Evolutionary conservation across 495 filamentous ascomycete species (phyloP).

Genomic region (Delitschia confertaspora): DNA sequence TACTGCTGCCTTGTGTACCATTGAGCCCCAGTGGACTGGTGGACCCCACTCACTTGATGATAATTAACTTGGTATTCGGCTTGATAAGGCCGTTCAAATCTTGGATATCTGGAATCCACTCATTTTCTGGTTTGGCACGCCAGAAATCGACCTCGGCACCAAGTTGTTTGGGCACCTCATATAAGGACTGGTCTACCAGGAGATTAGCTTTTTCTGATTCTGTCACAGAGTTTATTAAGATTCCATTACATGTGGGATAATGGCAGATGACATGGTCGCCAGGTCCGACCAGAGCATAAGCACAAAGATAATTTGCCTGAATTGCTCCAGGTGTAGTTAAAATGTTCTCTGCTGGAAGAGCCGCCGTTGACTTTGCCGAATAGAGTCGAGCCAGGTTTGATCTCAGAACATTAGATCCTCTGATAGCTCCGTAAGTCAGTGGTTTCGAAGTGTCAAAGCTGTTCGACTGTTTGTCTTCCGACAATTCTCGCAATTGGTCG

Average conservation of each 20-base stretch:
- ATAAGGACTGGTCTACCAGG: slow-evolving; percentile 62
- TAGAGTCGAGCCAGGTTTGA: slow-evolving; percentile 59
- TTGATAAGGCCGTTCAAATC: slow-evolving; percentile 61
- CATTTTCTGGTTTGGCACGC: slow-evolving; percentile 57
- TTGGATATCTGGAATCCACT: slow-evolving; percentile 57
- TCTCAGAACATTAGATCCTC: slow-evolving; percentile 56
- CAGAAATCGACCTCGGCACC: slow-evolving; percentile 77
- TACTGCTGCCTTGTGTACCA: neutral
- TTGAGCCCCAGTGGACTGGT: neutral
- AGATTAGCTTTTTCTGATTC: neutral
- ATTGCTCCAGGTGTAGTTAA: slow-evolving; percentile 77
- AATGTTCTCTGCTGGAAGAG: slow-evolving; percentile 55
- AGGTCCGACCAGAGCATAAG: slow-evolving; percentile 66
- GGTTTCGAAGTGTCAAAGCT: slow-evolving; percentile 40
- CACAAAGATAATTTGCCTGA: slow-evolving; percentile 66
- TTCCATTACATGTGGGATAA: slow-evolving; percentile 56
- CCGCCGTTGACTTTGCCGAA: slow-evolving; percentile 42
- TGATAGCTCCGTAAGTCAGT: slow-evolving; percentile 63
- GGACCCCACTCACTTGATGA: slow-evolving; percentile 46
- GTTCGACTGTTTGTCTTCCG: slow-evolving; percentile 43
- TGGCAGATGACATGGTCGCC: slow-evolving; percentile 88
- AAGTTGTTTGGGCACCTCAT: slow-evolving; percentile 63
- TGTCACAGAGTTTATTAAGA: neutral
- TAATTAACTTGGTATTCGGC: slow-evolving; percentile 66
- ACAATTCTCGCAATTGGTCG: slow-evolving; percentile 54